phyloP scores from a whole-genome alignment of 805 yeast genomes.

The Zygosaccharomyces rouxii region DNA sequence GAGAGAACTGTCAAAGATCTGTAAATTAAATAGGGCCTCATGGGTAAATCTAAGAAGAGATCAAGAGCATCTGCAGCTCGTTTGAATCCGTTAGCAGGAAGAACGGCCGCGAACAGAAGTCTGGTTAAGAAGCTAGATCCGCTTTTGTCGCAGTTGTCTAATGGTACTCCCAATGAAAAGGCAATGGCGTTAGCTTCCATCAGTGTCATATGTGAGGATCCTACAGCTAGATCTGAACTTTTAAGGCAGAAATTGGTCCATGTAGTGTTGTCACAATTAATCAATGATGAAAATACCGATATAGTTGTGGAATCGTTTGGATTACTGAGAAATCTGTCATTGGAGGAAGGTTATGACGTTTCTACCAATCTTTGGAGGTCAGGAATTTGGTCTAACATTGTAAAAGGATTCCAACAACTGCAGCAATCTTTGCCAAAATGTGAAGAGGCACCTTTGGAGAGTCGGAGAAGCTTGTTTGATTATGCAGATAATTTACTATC shows the following conservation, averaged over 20 bases:
- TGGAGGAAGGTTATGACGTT: slow-evolving; percentile 86
- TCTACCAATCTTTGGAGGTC: slow-evolving; percentile 72
- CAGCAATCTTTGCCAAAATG: slow-evolving; percentile 45
- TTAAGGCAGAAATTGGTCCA: slow-evolving; percentile 70
- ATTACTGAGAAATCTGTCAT: slow-evolving; percentile 67
- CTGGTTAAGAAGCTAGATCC: slow-evolving; percentile 60
- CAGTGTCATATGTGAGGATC: slow-evolving; percentile 65
- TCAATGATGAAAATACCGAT: slow-evolving; percentile 67
- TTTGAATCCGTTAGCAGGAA: slow-evolving; percentile 33
- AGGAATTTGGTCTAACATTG: slow-evolving; percentile 64
- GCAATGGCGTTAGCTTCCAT: slow-evolving; percentile 74
- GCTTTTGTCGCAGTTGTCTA: slow-evolving; percentile 57
- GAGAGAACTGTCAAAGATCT: neutral
- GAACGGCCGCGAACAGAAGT: slow-evolving; percentile 45
- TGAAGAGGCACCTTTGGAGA: slow-evolving; percentile 35
- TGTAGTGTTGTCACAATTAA: slow-evolving; percentile 54
- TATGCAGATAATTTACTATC: slow-evolving; percentile 71
- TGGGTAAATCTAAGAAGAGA: slow-evolving; percentile 76
- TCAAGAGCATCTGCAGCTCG: slow-evolving; percentile 46
- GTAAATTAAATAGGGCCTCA: slow-evolving; percentile 23
- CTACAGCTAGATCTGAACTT: slow-evolving; percentile 54
- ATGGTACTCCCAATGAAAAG: slow-evolving; percentile 65
- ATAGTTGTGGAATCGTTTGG: slow-evolving; percentile 80
- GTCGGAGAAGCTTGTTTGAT: slow-evolving; percentile 51
- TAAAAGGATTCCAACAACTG: slow-evolving; percentile 48